phyloP scores from a whole-genome alignment of 2,329 filamentous ascomycete genomes.

The Penicillium hesseltinei region DNA sequence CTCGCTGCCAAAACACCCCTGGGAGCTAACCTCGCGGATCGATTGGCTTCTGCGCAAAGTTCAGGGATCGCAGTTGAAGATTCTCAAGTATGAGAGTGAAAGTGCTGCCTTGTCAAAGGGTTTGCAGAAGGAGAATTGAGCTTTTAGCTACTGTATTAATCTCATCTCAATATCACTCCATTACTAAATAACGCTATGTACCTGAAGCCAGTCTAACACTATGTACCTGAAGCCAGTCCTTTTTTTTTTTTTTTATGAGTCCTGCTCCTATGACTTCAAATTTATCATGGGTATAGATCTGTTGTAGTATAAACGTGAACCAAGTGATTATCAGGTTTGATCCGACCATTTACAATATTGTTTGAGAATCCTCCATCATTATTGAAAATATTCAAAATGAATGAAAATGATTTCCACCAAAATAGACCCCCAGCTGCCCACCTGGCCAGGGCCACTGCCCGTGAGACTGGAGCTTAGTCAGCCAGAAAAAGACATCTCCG shows the following conservation, averaged over 20 bases:
- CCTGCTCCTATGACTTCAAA: neutral
- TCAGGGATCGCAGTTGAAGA: constrained; percentile 68
- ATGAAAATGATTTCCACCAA: too few relatives aligned
- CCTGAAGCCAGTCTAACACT: too few relatives aligned
- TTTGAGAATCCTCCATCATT: neutral
- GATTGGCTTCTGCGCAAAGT: constrained; percentile 74
- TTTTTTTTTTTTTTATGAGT: neutral
- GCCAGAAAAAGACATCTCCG: neutral
- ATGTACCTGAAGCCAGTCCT: too few relatives aligned
- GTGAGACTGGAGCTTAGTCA: neutral
- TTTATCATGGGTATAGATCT: neutral
- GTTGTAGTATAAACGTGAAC: neutral
- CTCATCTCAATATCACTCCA: neutral
- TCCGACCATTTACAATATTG: neutral
- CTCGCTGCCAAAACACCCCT: constrained; percentile 66
- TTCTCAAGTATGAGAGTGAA: constrained; percentile 71
- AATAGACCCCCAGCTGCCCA: too few relatives aligned
- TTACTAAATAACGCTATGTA: neutral
- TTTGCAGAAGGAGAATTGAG: constrained; percentile 53
- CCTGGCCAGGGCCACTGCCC: too few relatives aligned
- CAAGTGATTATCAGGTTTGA: neutral
- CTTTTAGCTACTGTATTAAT: constrained; percentile 1
- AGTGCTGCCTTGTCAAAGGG: constrained; percentile 71
- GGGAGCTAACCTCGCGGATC: constrained; percentile 64
- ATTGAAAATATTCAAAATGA: neutral